A percentile compares a stretch with the other conserved stretches of the same genome.
Evolutionary conservation across 1,139 yeast species (phyloP).

Genomic region (Candida sp.): DNA sequence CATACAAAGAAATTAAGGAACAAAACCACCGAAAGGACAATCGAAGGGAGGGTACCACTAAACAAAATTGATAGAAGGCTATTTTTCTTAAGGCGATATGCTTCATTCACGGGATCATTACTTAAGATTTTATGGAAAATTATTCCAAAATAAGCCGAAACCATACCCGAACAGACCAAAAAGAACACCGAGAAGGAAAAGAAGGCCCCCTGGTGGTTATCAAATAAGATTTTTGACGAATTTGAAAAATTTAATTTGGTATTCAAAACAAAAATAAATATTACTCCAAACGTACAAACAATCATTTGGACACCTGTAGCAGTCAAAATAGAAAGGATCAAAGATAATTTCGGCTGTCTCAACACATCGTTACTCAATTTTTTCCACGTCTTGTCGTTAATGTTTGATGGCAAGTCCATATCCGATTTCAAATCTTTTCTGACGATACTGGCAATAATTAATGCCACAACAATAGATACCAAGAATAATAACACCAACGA

Average conservation of each 20-base stretch:
- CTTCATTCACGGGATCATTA: slow-evolving; percentile 25
- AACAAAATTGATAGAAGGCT: slow-evolving; percentile 44
- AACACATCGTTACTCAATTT: slow-evolving; percentile 52
- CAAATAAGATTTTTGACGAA: slow-evolving; percentile 26
- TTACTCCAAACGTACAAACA: slow-evolving; percentile 61
- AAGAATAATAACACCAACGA: slow-evolving; percentile 59
- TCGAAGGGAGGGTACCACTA: slow-evolving; percentile 61
- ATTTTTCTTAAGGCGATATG: slow-evolving; percentile 16
- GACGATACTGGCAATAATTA: slow-evolving; percentile 54
- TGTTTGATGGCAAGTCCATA: slow-evolving; percentile 14
- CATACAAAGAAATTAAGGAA: slow-evolving; percentile 67
- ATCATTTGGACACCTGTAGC: slow-evolving; percentile 74
- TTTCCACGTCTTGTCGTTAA: slow-evolving; percentile 41
- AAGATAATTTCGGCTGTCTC: slow-evolving; percentile 45
- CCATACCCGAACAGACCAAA: slow-evolving; percentile 66
- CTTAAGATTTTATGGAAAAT: slow-evolving; percentile 55
- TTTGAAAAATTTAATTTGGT: slow-evolving; percentile 23
- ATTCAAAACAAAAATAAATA: slow-evolving; percentile 54
- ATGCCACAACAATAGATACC: slow-evolving; percentile 60
- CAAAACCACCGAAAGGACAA: slow-evolving; percentile 50
- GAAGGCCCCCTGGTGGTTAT: slow-evolving; percentile 65
- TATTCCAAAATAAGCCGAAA: slow-evolving; percentile 71
- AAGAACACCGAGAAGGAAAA: slow-evolving; percentile 57
- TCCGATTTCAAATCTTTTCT: slow-evolving; percentile 29
- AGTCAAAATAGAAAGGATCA: slow-evolving; percentile 52